These are phyloP conservation scores for Mortierella sp. DNA, from an alignment of 371 early-diverging fungal species.

Conservation along the genomic window DNA sequence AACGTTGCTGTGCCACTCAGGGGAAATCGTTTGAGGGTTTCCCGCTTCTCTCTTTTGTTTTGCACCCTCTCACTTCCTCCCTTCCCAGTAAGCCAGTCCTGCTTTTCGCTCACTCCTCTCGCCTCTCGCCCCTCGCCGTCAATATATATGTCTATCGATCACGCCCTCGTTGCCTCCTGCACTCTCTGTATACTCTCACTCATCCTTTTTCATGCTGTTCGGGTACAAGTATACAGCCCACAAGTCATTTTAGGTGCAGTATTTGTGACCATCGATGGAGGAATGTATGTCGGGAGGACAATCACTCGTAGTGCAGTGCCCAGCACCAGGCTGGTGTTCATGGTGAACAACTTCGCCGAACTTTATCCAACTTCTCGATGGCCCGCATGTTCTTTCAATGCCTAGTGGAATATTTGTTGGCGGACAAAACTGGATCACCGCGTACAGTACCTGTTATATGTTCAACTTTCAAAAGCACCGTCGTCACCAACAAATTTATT, in stretches of 20 bases:
- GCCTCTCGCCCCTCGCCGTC: too few relatives aligned
- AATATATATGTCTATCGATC: too few relatives aligned
- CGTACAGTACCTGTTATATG: neutral
- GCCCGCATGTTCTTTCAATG: neutral
- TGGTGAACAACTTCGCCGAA: conserved; percentile 8
- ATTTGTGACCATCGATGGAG: neutral
- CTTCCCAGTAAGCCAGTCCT: too few relatives aligned
- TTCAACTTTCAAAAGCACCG: conserved; percentile 4
- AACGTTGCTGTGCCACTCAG: too few relatives aligned
- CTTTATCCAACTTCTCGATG: conserved; percentile 2
- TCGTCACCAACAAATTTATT: neutral
- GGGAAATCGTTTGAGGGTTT: too few relatives aligned
- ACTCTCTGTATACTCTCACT: neutral
- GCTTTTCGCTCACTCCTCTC: neutral
- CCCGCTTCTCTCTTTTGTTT: too few relatives aligned
- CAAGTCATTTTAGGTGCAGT: neutral
- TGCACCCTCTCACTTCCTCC: too few relatives aligned
- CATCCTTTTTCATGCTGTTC: neutral
- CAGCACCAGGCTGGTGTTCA: conserved; percentile 2
- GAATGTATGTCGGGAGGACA: neutral
- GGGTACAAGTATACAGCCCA: neutral
- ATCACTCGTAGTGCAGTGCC: neutral
- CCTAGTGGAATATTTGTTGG: conserved; percentile 1
- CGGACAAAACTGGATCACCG: conserved; percentile 8
- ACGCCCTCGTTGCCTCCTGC: too few relatives aligned